Base-by-base conservation (phyloP, 805 yeast species). In the Jamesozyma spencerorum region DNA sequence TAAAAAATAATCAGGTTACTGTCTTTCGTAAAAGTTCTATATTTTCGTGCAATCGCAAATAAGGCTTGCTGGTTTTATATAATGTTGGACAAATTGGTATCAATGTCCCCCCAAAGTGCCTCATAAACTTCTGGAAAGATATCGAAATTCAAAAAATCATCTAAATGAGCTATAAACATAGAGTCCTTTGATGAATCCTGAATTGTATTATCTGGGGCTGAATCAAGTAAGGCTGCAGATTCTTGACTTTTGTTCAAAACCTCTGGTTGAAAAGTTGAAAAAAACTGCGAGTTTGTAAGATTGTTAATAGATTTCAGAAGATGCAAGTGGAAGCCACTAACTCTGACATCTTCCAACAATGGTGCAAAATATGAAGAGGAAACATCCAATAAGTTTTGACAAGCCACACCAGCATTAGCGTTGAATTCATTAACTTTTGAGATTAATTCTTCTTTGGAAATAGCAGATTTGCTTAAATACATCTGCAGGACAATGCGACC, bases 71-170 rank as follows among this genome's bases (percentile, higher is more conserved):
- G 10, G 10, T 22, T 22, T 22, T 22, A 22, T 7, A 22, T 22
- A 22, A 22, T 10, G 26, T 22, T 10, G 10, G 26, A 10, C 26
- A 22, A 22, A 22, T 22, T 22, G 6, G 26, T 10, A 22, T 6
- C 6, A 22, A 22, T 24, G 28, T 38, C 30, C 12, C 34, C 19
- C 37, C 37, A 38, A 4, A 38, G 10, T 11, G 34, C 41, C 7
- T 38, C 35, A 31, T 35, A 40, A 2, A 40, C 27, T 5, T 35
- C 42, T 18, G 42, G 42, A n/a, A 35, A 40, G 10, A 40, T 40
- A 26, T 40, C 29, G 5, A 40, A 19, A 15, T 14, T 31, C 13
- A 40, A 14, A 27, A 40, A 40, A 11, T 40, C 39, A 24, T 36
- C 36, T 6, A 40, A n/a, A 36, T 40, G 24, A 10, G 27, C 32